Base-by-base conservation (phyloP, 441 rosid genomes). In the Adansonia madagascariensis region DNA sequence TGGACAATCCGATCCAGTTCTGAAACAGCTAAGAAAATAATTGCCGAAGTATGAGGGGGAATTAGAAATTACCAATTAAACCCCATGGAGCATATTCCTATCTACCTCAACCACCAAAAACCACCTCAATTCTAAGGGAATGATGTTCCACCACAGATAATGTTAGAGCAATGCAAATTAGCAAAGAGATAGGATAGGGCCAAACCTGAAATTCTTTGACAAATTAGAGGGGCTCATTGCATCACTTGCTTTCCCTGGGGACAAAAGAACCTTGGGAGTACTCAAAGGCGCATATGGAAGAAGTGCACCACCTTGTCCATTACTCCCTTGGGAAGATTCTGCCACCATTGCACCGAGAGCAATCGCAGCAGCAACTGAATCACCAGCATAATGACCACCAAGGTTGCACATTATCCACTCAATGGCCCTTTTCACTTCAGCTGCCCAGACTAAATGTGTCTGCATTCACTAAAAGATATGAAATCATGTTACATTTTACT, bases 391-490 rank as follows among this genome's bases (percentile, higher is more conserved):
- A 78, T 90, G 93, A 80, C 93, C 95, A 85, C 89, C 98, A 46
- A 91, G 81, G 82, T 90, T 97, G 92, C 94, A 87, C 89, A 94
- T 88, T 79, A 94, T 93, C 99, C 98, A 97, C 82, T 94, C 98
- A 75, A 93, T 91, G 75, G 99, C 98, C 77, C 87, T 94, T 85
- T 92, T 97, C 78, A 93, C 99, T 89, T 92, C 98, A 56, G 94
- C 92, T 82, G 98, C 97, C 87, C 94, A 89, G 83, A 91, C 56
- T 83, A 94, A 88, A 92, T 97, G 99, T 84, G 89, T 98, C 99
- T 97, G 98, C 94, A 97, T 88, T 97, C 98, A 97, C 98, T 97
- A 94, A 97, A 93, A 88, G 93, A 93, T 86, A 89, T 89, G 86
- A 88, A 86, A 90, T 93, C 90, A 97, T 86, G 87, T 94, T 93